Conservation (phyloP, 176 grass and related monocot species). For the Microstegium vimineum region DNA sequence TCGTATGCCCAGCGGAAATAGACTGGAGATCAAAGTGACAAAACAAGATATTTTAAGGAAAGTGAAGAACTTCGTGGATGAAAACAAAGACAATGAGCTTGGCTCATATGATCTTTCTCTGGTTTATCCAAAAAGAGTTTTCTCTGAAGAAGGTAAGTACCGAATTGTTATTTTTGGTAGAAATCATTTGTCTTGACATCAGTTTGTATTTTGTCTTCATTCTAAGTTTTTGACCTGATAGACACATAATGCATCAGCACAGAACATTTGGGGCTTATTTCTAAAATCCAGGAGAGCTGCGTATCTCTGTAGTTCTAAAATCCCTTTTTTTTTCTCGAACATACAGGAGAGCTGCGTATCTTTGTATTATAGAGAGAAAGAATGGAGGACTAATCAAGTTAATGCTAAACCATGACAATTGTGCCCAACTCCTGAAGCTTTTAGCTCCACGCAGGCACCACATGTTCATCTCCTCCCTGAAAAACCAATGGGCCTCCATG, state of each 20-base stretch:
- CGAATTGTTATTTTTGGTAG: not conserved
- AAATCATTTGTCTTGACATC: not conserved
- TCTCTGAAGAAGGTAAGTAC: constrained; percentile 78
- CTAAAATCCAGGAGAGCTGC: no score
- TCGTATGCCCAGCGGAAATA: constrained; percentile 76
- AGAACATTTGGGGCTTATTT: no score
- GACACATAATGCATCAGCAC: no score
- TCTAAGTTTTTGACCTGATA: not conserved
- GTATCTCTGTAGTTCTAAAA: no score
- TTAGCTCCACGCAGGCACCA: not conserved
- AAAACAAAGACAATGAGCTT: constrained; percentile 38
- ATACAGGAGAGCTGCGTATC: not conserved
- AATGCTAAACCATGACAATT: not conserved
- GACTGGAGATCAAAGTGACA: constrained; percentile 74
- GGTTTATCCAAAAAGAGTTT: constrained; percentile 87
- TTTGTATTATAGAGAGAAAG: not conserved
- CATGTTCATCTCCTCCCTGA: not conserved
- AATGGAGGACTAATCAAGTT: not conserved
- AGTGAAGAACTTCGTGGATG: constrained; percentile 75
- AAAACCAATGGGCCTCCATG: not conserved
- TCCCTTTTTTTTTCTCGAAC: not conserved
- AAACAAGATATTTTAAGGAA: constrained; percentile 61
- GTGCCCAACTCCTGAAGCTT: not conserved
- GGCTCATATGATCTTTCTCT: constrained; percentile 75
- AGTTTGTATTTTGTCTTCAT: not conserved